Evolutionary conservation across 1,139 yeast genomes (phyloP), one percentile per base, ranked within the genome.

Genomic region (Torulaspora globosa): DNA sequence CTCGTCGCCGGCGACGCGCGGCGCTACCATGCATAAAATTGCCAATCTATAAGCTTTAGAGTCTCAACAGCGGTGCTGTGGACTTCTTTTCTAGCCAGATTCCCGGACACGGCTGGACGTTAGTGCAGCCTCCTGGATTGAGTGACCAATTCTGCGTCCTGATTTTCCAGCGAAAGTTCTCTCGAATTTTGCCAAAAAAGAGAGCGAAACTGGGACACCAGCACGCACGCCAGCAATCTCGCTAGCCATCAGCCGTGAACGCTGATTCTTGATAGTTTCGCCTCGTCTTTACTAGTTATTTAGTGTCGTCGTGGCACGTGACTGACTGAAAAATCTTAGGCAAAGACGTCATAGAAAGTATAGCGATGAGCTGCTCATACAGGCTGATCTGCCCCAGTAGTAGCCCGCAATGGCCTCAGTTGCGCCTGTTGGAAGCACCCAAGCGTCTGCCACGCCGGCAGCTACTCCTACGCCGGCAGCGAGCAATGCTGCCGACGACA

Each of bases 401-500:
- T 10, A 11, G 41, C 31, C 15, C 33, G n/a, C 12, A 14, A 39
- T 39, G 42, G 34, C 36, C 11, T 39, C 42, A 24, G 26, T 39
- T 21, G 36, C 31, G 5, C 32, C 42, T 24, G 32, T 3, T 15
- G 31, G 30, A 30, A 10, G 10, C 21, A 29, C 19, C 5, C 34
- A 12, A 34, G 29, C 9, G 5, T 16, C 41, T 10, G 11, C 11
- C 18, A 14, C 35, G 1, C 41, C 19, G n/a, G 15, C 34, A 2
- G 14, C 36, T 33, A 43, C 38, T 10, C 15, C 31, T 27, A 39
- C 35, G 6, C 11, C 42, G 16, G 21, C 18, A 26, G 19, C 41
- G 5, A 27, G 18, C 15, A 35, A 26, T n/a, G 29, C 48, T 12
- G 32, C 24, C 19, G 54, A 51, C 12, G 50, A 45, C 15, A 21